Conservation (phyloP, 441 rosid species). For the Gossypium schwendimanii region DNA sequence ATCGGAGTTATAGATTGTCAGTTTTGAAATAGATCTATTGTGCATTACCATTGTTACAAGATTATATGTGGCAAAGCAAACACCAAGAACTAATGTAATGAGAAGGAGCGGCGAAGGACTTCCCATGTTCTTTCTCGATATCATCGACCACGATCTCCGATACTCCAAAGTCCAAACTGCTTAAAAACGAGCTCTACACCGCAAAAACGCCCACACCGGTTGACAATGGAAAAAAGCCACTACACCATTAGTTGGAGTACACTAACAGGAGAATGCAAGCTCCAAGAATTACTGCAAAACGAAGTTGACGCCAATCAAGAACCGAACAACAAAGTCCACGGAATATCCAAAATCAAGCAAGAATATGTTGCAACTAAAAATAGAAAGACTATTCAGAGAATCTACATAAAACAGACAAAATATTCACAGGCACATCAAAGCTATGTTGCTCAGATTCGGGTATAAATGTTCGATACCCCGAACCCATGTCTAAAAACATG, state of each 20-base stretch:
- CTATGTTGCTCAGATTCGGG: background rate
- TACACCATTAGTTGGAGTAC: slow-evolving; percentile 4
- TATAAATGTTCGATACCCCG: too few species aligned
- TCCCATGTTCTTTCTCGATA: slow-evolving; percentile 33
- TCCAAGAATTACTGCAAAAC: slow-evolving; percentile 1
- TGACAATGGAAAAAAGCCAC: background rate
- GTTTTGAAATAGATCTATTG: slow-evolving; percentile 35
- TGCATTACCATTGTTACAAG: slow-evolving; percentile 44
- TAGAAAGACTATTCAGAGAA: background rate
- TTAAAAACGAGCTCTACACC: background rate
- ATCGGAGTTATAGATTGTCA: slow-evolving; percentile 25
- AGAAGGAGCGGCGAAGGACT: slow-evolving; percentile 44
- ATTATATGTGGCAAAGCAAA: slow-evolving; percentile 65
- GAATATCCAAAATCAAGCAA: background rate
- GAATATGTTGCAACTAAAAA: background rate
- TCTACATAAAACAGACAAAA: background rate
- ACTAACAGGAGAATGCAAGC: slow-evolving; percentile 9
- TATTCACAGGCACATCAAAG: background rate
- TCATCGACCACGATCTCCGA: slow-evolving; percentile 1
- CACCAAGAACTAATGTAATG: slow-evolving; percentile 48
- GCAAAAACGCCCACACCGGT: background rate
- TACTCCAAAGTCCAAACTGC: slow-evolving; percentile 4
- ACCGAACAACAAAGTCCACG: background rate
- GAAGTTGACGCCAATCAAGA: background rate
- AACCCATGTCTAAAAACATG: too few species aligned